A percentile compares a stretch with the other conserved stretches of the same genome.
phyloP scores from a whole-genome alignment of 768 basidiomycete species.

The Dictyophora rubrovolvata region DNA sequence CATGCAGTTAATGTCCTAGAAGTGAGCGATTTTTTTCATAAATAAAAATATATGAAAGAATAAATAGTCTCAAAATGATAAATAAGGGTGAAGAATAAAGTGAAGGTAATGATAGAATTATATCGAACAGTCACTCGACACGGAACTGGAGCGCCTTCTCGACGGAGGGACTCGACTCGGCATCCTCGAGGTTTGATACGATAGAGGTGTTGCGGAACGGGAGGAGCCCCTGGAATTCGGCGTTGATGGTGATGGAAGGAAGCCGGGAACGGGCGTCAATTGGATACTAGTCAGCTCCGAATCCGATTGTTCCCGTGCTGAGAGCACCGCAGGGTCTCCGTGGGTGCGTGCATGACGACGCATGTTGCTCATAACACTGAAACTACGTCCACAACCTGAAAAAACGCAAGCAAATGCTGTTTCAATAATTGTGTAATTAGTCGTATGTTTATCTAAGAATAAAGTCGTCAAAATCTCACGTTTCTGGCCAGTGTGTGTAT shows the following conservation, averaged over 20 bases:
- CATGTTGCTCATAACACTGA: constrained; percentile 86
- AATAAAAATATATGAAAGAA: no score
- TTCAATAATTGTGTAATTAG: constrained; percentile 11
- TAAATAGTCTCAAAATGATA: not conserved
- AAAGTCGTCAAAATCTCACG: constrained; percentile 37
- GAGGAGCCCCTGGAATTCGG: not conserved
- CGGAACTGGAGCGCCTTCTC: not conserved
- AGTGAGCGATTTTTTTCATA: no score
- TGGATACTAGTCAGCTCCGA: not conserved
- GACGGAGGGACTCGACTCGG: not conserved
- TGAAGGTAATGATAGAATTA: not conserved
- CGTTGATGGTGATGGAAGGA: not conserved
- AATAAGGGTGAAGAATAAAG: not conserved
- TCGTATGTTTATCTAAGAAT: not conserved
- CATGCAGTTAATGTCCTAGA: no score
- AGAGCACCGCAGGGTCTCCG: not conserved
- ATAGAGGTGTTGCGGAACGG: not conserved
- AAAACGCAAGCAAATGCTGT: constrained; percentile 69
- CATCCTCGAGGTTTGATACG: not conserved
- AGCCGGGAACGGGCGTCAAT: not conserved
- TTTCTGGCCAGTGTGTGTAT: constrained; percentile 79
- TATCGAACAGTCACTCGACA: not conserved
- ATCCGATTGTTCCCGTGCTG: not conserved
- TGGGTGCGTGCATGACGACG: constrained; percentile 75
- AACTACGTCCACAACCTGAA: constrained; percentile 67